Conservation (phyloP, 306 rosid species). For the Ammopiptanthus mongolicus region DNA sequence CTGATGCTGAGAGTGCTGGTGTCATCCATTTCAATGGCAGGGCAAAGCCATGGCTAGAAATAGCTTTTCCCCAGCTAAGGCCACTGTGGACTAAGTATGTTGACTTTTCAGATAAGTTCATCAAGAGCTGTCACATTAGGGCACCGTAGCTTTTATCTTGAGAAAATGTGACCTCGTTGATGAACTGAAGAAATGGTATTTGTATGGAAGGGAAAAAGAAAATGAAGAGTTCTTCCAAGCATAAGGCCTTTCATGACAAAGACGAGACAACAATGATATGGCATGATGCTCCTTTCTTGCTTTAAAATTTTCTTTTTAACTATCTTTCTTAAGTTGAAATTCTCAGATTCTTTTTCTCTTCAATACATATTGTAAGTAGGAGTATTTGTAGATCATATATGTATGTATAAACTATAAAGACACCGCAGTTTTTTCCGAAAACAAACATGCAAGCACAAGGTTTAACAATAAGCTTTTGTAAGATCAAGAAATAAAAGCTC, state of each 20-base stretch:
- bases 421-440: slow-evolving; percentile 8
- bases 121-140: slow-evolving; percentile 81
- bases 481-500: slow-evolving; percentile 16
- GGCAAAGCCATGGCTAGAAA: slow-evolving; percentile 98
- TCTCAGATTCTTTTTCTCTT: slow-evolving; percentile 39
- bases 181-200: slow-evolving; percentile 31
- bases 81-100: slow-evolving; percentile 79
- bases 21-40: slow-evolving; percentile 95
- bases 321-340: slow-evolving; percentile 33
- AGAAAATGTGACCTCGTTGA: slow-evolving; percentile 23
- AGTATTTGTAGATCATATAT: slow-evolving; percentile 24
- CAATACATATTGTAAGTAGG: slow-evolving; percentile 35
- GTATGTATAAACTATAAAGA: slow-evolving; percentile 22
- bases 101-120: slow-evolving; percentile 84
- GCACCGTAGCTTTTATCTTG: slow-evolving; percentile 47
- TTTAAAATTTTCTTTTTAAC: slow-evolving; percentile 19
- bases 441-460: slow-evolving; percentile 18
- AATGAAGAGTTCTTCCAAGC: slow-evolving; percentile 41
- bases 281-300: slow-evolving; percentile 35
- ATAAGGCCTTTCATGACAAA: slow-evolving; percentile 31
- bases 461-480: slow-evolving; percentile 11
- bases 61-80: slow-evolving; percentile 77
- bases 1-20: slow-evolving; percentile 70
- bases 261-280: slow-evolving; percentile 28
- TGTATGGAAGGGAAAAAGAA: slow-evolving; percentile 36